Evolutionary conservation across 192 early-diverging fungal species (phyloP).

Genomic region (Pilobolus umbonatus): DNA sequence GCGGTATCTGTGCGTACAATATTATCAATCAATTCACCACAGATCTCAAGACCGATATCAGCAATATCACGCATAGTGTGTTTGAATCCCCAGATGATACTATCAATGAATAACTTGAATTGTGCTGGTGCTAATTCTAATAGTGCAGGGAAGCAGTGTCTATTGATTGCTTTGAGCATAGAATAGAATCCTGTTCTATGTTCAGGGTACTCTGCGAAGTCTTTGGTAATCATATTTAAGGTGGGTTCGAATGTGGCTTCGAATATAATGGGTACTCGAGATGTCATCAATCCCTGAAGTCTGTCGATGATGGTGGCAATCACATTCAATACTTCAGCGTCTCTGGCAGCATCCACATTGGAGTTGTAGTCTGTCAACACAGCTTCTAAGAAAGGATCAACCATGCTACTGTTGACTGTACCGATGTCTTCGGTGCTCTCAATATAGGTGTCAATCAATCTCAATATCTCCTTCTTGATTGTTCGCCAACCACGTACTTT

Average conservation of each 20-base stretch:
- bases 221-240: conserved; percentile 99
- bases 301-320: conserved; percentile 83
- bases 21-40: conserved; percentile 84
- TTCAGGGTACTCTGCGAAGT: conserved; percentile 97
- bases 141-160: conserved; percentile 89
- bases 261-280: conserved; percentile 81
- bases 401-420: conserved; percentile 76
- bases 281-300: conserved; percentile 76
- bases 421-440: conserved; percentile 81
- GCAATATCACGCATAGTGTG: conserved; percentile 98
- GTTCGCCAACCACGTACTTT: conserved; percentile 86
- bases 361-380: conserved; percentile 85
- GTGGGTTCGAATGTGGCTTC: conserved; percentile 96
- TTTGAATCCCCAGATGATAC: conserved; percentile 98
- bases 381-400: conserved; percentile 87
- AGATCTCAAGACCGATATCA: conserved; percentile 84
- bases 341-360: conserved; percentile 84
- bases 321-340: conserved; percentile 92
- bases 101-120: conserved; percentile 92
- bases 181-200: conserved; percentile 94
- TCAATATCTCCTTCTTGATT: conserved; percentile 95
- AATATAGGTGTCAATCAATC: conserved; percentile 91
- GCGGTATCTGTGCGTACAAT: conserved; percentile 68
- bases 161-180: conserved; percentile 86
- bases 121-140: conserved; percentile 76